A percentile compares a stretch with the other conserved stretches of the same genome.
These are phyloP conservation scores for Rhizophora apiculata DNA, from an alignment of 345 rosid genomes.

Conservation along the genomic window DNA sequence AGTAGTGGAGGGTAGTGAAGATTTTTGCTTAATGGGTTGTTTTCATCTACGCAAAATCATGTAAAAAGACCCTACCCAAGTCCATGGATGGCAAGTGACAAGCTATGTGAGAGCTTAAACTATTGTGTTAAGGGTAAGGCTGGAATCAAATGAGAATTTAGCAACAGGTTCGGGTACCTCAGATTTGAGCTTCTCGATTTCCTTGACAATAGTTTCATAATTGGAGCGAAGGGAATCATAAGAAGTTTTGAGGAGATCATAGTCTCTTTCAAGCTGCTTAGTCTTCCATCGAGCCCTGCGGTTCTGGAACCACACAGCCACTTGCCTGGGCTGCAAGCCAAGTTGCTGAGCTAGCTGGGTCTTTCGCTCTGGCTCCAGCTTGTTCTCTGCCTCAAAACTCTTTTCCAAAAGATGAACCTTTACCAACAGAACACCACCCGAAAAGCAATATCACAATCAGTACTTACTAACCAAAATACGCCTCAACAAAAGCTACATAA, in stretches of 20 bases:
- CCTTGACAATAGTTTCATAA: slow-evolving; percentile 51
- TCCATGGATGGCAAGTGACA: too few relatives aligned
- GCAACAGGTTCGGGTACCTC: slow-evolving; percentile 39
- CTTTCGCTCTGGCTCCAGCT: slow-evolving; percentile 92
- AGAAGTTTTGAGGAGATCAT: slow-evolving; percentile 70
- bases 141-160: background rate
- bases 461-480: too few relatives aligned
- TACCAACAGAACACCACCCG: background rate
- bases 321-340: slow-evolving; percentile 90
- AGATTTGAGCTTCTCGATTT: slow-evolving; percentile 60
- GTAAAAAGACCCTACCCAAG: too few relatives aligned
- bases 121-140: background rate
- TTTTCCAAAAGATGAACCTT: slow-evolving; percentile 81
- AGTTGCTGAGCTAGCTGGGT: slow-evolving; percentile 77
- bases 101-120: background rate
- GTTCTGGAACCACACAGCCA: slow-evolving; percentile 97
- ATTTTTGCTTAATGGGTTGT: too few relatives aligned
- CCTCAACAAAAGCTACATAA: background rate
- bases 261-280: slow-evolving; percentile 84
- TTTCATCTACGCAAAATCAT: too few relatives aligned
- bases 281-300: slow-evolving; percentile 96
- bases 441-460: too few relatives aligned
- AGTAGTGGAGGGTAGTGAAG: too few relatives aligned
- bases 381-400: slow-evolving; percentile 89
- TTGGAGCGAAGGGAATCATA: slow-evolving; percentile 62